phyloP scores from a whole-genome alignment of 768 basidiomycete species.

The Pleurotus sapidus region DNA sequence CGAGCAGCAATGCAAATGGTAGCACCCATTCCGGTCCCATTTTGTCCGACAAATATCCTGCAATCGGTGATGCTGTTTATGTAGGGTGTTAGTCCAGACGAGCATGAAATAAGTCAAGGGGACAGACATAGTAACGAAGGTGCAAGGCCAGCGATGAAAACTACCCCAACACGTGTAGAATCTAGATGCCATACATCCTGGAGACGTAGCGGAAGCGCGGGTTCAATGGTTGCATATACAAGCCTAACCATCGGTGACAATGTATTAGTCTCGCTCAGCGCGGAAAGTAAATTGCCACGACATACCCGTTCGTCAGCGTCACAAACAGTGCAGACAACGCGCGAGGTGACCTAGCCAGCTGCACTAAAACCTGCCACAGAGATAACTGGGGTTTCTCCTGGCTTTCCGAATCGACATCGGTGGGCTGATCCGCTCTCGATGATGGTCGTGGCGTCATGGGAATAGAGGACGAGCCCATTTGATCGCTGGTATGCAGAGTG shows the following conservation, averaged over 20 bases:
- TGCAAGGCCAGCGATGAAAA: slow-evolving; percentile 62
- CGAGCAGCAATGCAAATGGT: slow-evolving; percentile 40
- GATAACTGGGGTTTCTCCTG: slow-evolving; percentile 21
- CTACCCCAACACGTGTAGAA: slow-evolving; percentile 55
- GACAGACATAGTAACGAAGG: slow-evolving; percentile 65
- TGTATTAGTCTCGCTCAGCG: neutral
- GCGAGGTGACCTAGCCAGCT: slow-evolving; percentile 44
- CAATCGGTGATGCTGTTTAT: slow-evolving; percentile 50
- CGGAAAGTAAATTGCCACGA: neutral
- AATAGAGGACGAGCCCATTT: neutral
- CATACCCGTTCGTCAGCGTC: slow-evolving; percentile 55
- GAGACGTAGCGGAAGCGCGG: slow-evolving; percentile 55
- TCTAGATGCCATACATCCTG: slow-evolving; percentile 45
- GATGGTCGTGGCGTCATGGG: neutral
- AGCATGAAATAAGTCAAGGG: neutral
- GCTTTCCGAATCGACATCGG: neutral
- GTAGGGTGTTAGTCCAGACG: slow-evolving; percentile 7
- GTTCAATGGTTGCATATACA: slow-evolving; percentile 49
- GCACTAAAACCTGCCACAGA: slow-evolving; percentile 36
- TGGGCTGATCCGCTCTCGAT: neutral
- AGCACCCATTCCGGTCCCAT: slow-evolving; percentile 56
- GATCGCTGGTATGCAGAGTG: neutral
- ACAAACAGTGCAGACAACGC: slow-evolving; percentile 44
- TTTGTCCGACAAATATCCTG: slow-evolving; percentile 59
- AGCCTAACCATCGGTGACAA: slow-evolving; percentile 29